These are phyloP conservation scores for Miamiensis avidus DNA, from an alignment of 169 alveolate species.

Conservation along the genomic window DNA sequence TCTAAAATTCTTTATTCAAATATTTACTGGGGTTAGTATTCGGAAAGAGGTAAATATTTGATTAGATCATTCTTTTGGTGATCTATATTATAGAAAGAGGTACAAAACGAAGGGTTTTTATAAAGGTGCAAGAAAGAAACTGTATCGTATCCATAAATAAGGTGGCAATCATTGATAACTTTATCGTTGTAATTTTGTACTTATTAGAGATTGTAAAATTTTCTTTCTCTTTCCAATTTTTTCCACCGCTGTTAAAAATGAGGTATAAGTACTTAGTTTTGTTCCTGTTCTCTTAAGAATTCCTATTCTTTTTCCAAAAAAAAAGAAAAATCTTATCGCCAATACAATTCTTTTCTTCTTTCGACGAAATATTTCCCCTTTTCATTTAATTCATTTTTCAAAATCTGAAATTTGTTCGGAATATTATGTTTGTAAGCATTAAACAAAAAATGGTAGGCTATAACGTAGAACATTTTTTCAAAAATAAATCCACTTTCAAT, in stretches of 20 bases:
- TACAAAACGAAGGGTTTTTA: neutral
- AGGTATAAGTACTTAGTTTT: neutral
- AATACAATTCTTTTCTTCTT: neutral
- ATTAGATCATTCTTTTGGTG: neutral
- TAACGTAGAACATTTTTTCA: neutral
- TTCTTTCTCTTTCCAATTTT: neutral
- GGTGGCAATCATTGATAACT: neutral
- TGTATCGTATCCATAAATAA: neutral
- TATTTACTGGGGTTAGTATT: neutral
- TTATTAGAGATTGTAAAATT: neutral
- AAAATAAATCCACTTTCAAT: conserved; percentile 69
- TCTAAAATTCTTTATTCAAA: no score
- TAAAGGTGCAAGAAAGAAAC: no score
- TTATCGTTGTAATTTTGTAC: neutral
- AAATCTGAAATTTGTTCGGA: conserved; percentile 4
- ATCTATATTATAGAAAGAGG: no score
- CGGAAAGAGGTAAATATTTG: neutral
- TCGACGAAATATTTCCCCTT: neutral
- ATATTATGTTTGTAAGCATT: neutral
- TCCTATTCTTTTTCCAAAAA: neutral
- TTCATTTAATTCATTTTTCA: conserved; percentile 19
- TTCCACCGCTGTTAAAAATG: neutral
- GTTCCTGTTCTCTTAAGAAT: neutral
- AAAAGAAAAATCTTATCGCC: neutral
- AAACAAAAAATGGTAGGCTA: neutral